phyloP scores from a whole-genome alignment of 1,284 basidiomycete species.

The Marasmius fiardii region DNA sequence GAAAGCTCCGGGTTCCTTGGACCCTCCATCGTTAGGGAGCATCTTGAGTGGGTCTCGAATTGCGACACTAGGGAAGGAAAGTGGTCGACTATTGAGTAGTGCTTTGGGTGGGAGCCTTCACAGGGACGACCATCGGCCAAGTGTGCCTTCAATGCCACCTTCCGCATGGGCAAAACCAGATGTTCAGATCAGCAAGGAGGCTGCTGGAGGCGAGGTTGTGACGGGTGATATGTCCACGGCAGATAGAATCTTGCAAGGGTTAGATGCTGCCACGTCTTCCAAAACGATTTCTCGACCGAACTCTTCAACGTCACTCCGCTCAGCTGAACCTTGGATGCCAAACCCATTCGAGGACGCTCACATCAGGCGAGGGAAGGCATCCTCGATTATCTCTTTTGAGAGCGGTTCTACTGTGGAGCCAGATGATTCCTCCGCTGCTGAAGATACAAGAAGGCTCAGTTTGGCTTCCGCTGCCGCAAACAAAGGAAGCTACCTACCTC shows the following conservation, averaged over 20 bases:
- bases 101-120: slow-evolving; percentile 6
- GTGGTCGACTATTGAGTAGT: slow-evolving; percentile 10
- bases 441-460: not conserved
- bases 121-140: slow-evolving; percentile 2
- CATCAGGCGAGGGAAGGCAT: slow-evolving; percentile 32
- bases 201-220: slow-evolving; percentile 46
- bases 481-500: not conserved
- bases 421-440: slow-evolving; percentile 13
- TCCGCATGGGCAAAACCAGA: slow-evolving; percentile 59
- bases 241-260: slow-evolving; percentile 47
- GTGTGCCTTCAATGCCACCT: slow-evolving; percentile 26
- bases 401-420: slow-evolving; percentile 37
- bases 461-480: not conserved
- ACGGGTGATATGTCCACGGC: slow-evolving; percentile 32
- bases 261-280: slow-evolving; percentile 29
- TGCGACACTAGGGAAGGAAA: slow-evolving; percentile 23
- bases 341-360: slow-evolving; percentile 32
- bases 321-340: slow-evolving; percentile 18
- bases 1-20: slow-evolving; percentile 32
- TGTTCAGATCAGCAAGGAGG: slow-evolving; percentile 49
- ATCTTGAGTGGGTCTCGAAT: slow-evolving; percentile 22
- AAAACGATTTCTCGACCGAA: slow-evolving; percentile 13
- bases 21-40: slow-evolving; percentile 3
- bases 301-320: slow-evolving; percentile 18
- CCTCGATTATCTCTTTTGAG: slow-evolving; percentile 36